A percentile compares a stretch with the other conserved stretches of the same genome.
phyloP scores from a whole-genome alignment of 495 filamentous ascomycete species.

The Tuber magnatum region DNA sequence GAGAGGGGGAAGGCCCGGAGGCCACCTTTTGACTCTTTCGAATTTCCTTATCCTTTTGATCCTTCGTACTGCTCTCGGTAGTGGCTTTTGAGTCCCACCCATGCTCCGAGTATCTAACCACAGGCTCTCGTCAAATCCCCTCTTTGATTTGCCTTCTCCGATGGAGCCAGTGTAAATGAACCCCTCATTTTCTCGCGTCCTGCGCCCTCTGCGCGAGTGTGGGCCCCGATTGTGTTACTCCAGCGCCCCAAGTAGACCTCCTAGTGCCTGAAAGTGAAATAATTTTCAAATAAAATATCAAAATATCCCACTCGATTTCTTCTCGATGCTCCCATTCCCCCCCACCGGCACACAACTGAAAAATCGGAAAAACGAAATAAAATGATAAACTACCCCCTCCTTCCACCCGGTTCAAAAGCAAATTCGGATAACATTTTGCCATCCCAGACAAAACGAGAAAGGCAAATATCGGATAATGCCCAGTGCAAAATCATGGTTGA shows the following conservation, averaged over 20 bases:
- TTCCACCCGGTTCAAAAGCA: not conserved
- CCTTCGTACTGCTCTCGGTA: conserved; percentile 19
- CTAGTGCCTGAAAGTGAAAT: conserved; percentile 26
- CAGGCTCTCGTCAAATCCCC: conserved; percentile 29
- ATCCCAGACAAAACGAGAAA: conserved; percentile 1
- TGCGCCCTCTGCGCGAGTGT: conserved; percentile 31
- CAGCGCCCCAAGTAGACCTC: conserved; percentile 26
- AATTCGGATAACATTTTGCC: conserved; percentile 1
- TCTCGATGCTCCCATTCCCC: not conserved
- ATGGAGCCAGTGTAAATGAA: conserved; percentile 25
- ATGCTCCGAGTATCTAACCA: conserved; percentile 28
- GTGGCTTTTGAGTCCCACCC: conserved; percentile 28
- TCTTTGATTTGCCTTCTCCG: conserved; percentile 27
- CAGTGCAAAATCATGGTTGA: conserved; percentile 14
- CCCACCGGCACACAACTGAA: conserved; percentile 3
- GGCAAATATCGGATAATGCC: conserved; percentile 8
- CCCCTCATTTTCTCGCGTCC: conserved; percentile 29
- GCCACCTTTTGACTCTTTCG: conserved; percentile 16
- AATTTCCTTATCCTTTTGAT: conserved; percentile 18
- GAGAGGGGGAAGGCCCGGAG: not conserved
- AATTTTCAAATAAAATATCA: conserved; percentile 33
- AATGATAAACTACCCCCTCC: conserved; percentile 9
- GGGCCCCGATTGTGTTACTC: conserved; percentile 31
- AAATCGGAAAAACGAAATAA: conserved; percentile 21
- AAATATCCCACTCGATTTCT: conserved; percentile 17